phyloP scores from a whole-genome alignment of 805 yeast species.

The Isabelozyma rhagii region DNA sequence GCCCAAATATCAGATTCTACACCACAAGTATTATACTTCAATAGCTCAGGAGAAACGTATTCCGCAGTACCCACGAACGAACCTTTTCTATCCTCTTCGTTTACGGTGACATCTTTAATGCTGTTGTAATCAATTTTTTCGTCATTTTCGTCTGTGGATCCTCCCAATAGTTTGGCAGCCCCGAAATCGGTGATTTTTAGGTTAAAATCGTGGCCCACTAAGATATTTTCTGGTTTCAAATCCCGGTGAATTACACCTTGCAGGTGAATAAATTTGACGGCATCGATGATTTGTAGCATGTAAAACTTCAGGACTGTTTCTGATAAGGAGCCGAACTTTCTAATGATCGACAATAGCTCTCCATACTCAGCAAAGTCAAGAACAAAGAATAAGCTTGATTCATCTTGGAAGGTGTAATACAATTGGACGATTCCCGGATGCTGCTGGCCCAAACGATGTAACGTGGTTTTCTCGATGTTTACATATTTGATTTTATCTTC shows the following conservation, averaged over 20 bases:
- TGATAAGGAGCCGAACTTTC: constrained; percentile 72
- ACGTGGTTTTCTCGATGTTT: constrained; percentile 87
- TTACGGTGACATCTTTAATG: constrained; percentile 18
- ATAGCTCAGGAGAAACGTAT: constrained; percentile 89
- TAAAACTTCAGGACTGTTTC: constrained; percentile 77
- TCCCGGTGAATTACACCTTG: constrained; percentile 92
- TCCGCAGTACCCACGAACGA: constrained; percentile 98
- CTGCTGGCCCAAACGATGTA: constrained; percentile 76
- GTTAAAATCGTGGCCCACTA: constrained; percentile 81
- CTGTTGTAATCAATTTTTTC: constrained; percentile 31
- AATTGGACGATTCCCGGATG: constrained; percentile 94
- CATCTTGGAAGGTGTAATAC: constrained; percentile 94
- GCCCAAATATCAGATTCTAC: constrained; percentile 93
- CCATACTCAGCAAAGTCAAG: constrained; percentile 94
- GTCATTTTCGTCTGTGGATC: constrained; percentile 27
- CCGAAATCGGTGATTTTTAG: constrained; percentile 96
- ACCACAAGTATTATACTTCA: constrained; percentile 76
- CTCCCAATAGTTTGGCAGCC: constrained; percentile 77
- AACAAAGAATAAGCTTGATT: constrained; percentile 81
- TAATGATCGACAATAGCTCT: constrained; percentile 78
- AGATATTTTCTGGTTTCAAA: constrained; percentile 88
- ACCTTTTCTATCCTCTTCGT: constrained; percentile 34
- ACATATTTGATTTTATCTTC: constrained; percentile 95
- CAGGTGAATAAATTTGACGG: constrained; percentile 82
- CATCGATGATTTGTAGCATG: constrained; percentile 84